Base-by-base conservation (phyloP, 2,329 filamentous ascomycete species). In the Cadophora malorum region DNA sequence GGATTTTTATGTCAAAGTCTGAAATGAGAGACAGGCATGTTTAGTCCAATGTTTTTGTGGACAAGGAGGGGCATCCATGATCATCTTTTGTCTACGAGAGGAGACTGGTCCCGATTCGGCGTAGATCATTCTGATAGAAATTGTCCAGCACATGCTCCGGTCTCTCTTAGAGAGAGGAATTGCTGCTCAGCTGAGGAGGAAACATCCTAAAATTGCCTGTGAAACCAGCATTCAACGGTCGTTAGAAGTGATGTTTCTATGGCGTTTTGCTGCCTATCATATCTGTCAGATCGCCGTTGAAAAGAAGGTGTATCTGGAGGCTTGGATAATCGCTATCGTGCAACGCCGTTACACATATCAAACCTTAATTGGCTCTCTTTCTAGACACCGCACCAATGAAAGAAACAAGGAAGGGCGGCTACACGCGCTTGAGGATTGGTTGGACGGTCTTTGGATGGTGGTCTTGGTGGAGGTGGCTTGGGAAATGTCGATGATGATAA, bases 401-500 rank as follows among this genome's bases (percentile, higher is more conserved):
- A 62, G 8, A 5, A 5, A 25, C 10, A 25, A 28, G 35, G 21
- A 50, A 8, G 8, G 35, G 38, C 59, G 59, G 59, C 45, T 50
- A 33, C 41, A 49, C 41, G 59, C 59, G 59, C 59, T 62, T 62
- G 59, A n/a, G 21, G 16, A 62, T 62, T 49, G 41, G 38, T 49
- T 25, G 25, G 50, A 19, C 28, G 23, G 14, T 55, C 16, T 10
- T 38, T 4, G 35, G 5, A 28, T 28, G 28, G 35, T 9, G 35
- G 35, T 14, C 4, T 16, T 31, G 41, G 45, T 49, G 59, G 41
- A 50, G 59, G 45, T n/a, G 25, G 25, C 6, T 28, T 59, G 56
- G 56, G 35, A 25, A 33, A 16, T 45, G 1, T 25, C 21, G 35
- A 25, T 41, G 33, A 25, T 59, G 23, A 41, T 21, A 12, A 41